Base-by-base conservation (phyloP, 805 yeast species). In the Torulaspora indica region DNA sequence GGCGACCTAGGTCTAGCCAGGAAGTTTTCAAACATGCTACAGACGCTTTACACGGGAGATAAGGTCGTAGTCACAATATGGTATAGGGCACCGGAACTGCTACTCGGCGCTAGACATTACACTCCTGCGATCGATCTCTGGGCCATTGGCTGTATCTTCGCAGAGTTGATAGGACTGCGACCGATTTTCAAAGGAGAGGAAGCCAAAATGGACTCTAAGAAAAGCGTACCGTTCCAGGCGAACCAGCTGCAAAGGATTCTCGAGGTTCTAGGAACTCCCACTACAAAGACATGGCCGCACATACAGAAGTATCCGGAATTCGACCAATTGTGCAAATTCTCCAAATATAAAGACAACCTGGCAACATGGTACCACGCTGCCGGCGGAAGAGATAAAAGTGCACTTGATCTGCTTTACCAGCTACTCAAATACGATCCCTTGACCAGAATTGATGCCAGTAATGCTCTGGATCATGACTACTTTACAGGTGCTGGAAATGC, bases 171-270 rank as follows among this genome's bases (percentile, higher is more conserved):
- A 10, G 86, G 95, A 1, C 67, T 93, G 25, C 70, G 96, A 55
- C 99, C 99, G 0, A 82, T 93, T 8, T 93, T 93, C 69, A 93
- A 93, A 63, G 98, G 98, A 42, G 98, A 93, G 66, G 99, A 93
- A 60, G 93, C 95, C 10, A 91, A 91, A 56, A 85, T 91, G 76
- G 98, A 90, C 62, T 85, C 85, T 53, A 91, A 89, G 59, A 90
- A 91, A 59, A 83, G 81, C 44, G 90, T 91, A 4, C 97, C 98
- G 2, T 93, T 93, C 65, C 98, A 93, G 64, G 81, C 84, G 46
- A 90, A 86, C 60, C 99, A 93, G 68, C 75, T 91, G 60, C 84
- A 85, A 56, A 89, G 88, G 61, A 90, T 93, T 18, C 71, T 93
- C 22, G 98, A 93, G 63, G 82, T 93, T n/a, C 66, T 93, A 49